These are phyloP conservation scores for Colletotrichum orchidophilum DNA, from an alignment of 2,329 filamentous ascomycete species.

Conservation along the genomic window DNA sequence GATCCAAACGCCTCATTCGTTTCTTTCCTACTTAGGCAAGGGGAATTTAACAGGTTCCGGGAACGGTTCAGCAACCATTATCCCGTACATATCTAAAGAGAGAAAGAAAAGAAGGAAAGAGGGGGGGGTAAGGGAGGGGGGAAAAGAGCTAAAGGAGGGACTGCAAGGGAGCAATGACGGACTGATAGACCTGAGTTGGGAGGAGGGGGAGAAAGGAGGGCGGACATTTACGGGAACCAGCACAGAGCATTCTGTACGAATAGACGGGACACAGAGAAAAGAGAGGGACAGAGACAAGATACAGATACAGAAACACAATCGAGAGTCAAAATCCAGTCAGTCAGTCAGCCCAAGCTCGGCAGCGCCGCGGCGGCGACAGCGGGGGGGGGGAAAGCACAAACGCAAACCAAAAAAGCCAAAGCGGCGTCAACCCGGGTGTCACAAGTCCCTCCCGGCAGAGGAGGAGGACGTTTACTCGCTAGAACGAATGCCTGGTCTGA, in stretches of 20 bases:
- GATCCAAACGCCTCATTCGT: background rate
- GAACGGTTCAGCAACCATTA: background rate
- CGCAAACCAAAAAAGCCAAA: background rate
- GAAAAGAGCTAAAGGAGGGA: no score
- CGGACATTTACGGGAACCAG: background rate
- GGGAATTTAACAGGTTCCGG: background rate
- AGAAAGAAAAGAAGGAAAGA: background rate
- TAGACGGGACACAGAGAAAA: no score
- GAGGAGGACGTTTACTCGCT: no score
- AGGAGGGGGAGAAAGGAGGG: no score
- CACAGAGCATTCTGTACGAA: no score
- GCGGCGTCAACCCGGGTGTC: conserved; percentile 1
- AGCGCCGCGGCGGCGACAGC: no score
- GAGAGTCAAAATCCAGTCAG: background rate
- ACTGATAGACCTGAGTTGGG: background rate
- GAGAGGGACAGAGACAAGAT: no score
- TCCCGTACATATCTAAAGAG: background rate
- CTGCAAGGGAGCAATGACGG: background rate
- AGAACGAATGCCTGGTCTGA: background rate
- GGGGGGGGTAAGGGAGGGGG: background rate
- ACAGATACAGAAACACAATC: background rate
- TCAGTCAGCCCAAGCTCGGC: background rate
- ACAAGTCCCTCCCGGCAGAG: background rate
- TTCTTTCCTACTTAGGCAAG: background rate
- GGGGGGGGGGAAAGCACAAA: background rate